Evolutionary conservation across 768 basidiomycete genomes (phyloP).

Genomic region (Pseudohyphozyma bogoriensis): DNA sequence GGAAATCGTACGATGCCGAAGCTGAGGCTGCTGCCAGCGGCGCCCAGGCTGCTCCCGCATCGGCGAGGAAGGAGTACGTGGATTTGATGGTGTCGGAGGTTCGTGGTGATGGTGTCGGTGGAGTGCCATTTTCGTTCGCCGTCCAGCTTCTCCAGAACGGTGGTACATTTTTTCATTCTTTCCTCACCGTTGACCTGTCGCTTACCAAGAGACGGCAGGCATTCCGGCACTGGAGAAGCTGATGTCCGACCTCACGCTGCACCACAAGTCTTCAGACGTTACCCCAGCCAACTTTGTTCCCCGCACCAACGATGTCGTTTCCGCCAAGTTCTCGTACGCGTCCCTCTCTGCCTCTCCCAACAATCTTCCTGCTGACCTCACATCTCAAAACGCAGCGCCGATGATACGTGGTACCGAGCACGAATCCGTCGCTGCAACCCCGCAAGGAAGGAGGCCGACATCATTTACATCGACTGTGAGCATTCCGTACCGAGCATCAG

Average conservation of each 20-base stretch:
- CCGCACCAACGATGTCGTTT: slow-evolving; percentile 76
- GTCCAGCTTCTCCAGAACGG: slow-evolving; percentile 87
- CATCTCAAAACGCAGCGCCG: slow-evolving; percentile 30
- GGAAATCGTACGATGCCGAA: slow-evolving; percentile 64
- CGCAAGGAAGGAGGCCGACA: slow-evolving; percentile 83
- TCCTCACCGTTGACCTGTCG: not conserved
- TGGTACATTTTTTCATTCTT: slow-evolving; percentile 45
- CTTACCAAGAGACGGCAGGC: slow-evolving; percentile 46
- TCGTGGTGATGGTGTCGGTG: slow-evolving; percentile 53
- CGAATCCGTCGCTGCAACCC: slow-evolving; percentile 77
- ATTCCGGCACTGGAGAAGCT: slow-evolving; percentile 85
- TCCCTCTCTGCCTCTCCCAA: not conserved
- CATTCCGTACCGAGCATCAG: not conserved
- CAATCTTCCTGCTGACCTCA: not conserved
- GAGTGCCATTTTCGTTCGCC: slow-evolving; percentile 61
- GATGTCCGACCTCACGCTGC: slow-evolving; percentile 83
- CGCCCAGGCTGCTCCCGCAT: slow-evolving; percentile 34
- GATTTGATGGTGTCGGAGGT: slow-evolving; percentile 89
- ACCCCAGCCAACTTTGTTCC: slow-evolving; percentile 64
- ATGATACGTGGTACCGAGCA: slow-evolving; percentile 93
- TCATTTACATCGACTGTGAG: slow-evolving; percentile 63
- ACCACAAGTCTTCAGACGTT: slow-evolving; percentile 59
- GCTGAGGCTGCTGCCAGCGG: slow-evolving; percentile 44
- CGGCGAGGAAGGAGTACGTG: slow-evolving; percentile 63
- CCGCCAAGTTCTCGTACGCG: slow-evolving; percentile 70